A percentile compares a stretch with the other conserved stretches of the same genome.
Conservation (phyloP, 2,329 filamentous ascomycete genomes). For the Thielaviopsis populi region DNA sequence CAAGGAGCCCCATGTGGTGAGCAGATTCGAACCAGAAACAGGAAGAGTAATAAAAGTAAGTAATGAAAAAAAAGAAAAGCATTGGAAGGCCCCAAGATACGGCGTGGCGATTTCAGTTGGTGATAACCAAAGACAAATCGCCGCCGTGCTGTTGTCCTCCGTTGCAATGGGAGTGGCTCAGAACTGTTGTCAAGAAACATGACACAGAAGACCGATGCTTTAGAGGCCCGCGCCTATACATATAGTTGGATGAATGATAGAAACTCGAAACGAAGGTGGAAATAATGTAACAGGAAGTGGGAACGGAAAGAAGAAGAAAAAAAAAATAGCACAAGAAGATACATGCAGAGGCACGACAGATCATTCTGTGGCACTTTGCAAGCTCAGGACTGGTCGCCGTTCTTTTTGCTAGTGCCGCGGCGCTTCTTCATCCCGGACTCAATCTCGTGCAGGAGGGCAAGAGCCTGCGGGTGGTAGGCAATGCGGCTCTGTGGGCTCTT, state of each 20-base stretch:
- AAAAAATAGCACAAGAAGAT: slow-evolving; percentile 9
- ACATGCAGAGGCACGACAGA: slow-evolving; percentile 7
- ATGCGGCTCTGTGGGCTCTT: slow-evolving; percentile 22
- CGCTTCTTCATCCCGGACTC: slow-evolving; percentile 17
- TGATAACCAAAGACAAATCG: not conserved
- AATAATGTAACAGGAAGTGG: slow-evolving; percentile 9
- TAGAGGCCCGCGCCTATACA: slow-evolving; percentile 1
- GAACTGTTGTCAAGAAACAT: not conserved
- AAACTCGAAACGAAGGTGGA: slow-evolving; percentile 9
- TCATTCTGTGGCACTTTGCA: not conserved
- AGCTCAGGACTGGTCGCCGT: slow-evolving; percentile 8
- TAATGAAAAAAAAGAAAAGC: slow-evolving; percentile 1
- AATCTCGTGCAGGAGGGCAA: slow-evolving; percentile 18
- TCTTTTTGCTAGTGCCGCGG: slow-evolving; percentile 16
- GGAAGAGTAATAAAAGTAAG: slow-evolving; percentile 6
- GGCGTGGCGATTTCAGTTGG: not conserved
- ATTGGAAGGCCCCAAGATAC: not conserved
- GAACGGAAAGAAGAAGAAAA: slow-evolving; percentile 1
- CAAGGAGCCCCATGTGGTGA: not conserved
- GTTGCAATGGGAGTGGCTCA: not conserved
- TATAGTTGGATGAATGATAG: slow-evolving; percentile 7
- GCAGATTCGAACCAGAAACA: slow-evolving; percentile 5
- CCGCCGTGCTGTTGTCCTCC: not conserved
- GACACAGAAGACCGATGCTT: not conserved
- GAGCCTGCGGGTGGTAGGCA: slow-evolving; percentile 22